These are phyloP conservation scores for Mercurialis annua DNA, from an alignment of 345 rosid genomes.

Conservation along the genomic window DNA sequence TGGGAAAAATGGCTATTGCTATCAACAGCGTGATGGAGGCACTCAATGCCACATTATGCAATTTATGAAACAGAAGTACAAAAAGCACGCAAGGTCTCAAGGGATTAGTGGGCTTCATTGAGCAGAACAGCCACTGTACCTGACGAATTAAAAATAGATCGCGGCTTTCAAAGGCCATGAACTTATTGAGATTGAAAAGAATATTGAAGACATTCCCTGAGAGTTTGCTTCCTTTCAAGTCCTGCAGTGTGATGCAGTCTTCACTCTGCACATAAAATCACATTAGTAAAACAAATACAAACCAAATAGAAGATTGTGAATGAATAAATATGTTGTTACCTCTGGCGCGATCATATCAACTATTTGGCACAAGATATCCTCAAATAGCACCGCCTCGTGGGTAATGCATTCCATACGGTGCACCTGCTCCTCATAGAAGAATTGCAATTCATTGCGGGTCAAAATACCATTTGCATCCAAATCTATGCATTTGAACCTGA, in stretches of 20 bases:
- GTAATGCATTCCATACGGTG: conserved; percentile 36
- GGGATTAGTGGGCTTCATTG: too few relatives aligned
- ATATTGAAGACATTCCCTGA: conserved; percentile 33
- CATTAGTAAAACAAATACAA: not conserved
- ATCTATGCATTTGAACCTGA: conserved; percentile 35
- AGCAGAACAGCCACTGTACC: conserved; percentile 13
- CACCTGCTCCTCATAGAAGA: conserved; percentile 35
- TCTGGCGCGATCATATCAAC: conserved; percentile 33
- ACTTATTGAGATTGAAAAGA: conserved; percentile 33
- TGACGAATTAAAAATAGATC: conserved; percentile 34
- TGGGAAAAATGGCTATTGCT: too few relatives aligned
- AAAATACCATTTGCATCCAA: conserved; percentile 31
- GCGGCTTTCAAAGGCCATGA: conserved; percentile 32
- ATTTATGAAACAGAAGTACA: too few relatives aligned
- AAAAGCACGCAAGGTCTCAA: too few relatives aligned
- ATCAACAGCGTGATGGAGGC: too few relatives aligned
- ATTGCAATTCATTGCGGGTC: conserved; percentile 27
- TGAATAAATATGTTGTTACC: conserved; percentile 13
- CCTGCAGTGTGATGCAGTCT: conserved; percentile 26
- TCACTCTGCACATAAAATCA: conserved; percentile 21
- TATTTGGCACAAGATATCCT: conserved; percentile 33
- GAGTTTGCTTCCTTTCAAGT: conserved; percentile 28
- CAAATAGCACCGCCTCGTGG: conserved; percentile 33
- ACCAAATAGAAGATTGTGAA: not conserved
- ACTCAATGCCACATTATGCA: too few relatives aligned